Evolutionary conservation across 768 basidiomycete species (phyloP).

Genomic region (Sporobolomyces pararoseus): DNA sequence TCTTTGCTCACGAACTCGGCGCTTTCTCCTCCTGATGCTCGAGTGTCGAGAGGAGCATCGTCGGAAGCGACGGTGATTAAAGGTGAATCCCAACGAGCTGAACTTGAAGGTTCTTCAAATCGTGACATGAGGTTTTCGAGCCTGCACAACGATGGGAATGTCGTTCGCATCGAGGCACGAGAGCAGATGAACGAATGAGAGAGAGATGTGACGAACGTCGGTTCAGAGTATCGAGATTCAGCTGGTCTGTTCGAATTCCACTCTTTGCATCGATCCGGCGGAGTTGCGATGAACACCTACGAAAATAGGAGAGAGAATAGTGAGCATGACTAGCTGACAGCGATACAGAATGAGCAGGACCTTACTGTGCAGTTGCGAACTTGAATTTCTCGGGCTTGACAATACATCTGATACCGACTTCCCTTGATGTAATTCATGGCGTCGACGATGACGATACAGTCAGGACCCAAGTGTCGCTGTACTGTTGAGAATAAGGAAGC

Average conservation of each 20-base stretch:
- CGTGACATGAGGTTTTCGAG: slow-evolving; percentile 79
- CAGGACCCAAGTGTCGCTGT: slow-evolving; percentile 65
- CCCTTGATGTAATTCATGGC: slow-evolving; percentile 97
- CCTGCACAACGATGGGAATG: too few relatives aligned
- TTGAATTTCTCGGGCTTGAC: slow-evolving; percentile 82
- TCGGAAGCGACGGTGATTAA: slow-evolving; percentile 79
- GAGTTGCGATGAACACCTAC: slow-evolving; percentile 53
- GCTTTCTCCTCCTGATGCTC: not conserved
- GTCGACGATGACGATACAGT: slow-evolving; percentile 83
- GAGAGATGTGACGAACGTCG: not conserved
- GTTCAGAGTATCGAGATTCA: slow-evolving; percentile 57
- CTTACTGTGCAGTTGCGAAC: slow-evolving; percentile 80
- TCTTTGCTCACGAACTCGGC: slow-evolving; percentile 2
- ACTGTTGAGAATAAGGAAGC: slow-evolving; percentile 76
- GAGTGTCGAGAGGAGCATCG: slow-evolving; percentile 48
- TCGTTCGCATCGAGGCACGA: too few relatives aligned
- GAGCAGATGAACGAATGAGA: too few relatives aligned
- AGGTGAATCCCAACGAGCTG: slow-evolving; percentile 98
- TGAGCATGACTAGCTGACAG: not conserved
- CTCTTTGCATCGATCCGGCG: slow-evolving; percentile 67
- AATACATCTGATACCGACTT: slow-evolving; percentile 96
- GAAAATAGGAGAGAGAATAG: not conserved
- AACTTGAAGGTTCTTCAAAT: slow-evolving; percentile 94
- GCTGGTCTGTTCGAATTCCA: slow-evolving; percentile 65
- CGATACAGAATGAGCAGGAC: slow-evolving; percentile 24